Percentiles rank a stretch among this genome's conserved stretches.
phyloP scores from a whole-genome alignment of 2,329 filamentous ascomycete species.

The Dichotomopilus funicola region DNA sequence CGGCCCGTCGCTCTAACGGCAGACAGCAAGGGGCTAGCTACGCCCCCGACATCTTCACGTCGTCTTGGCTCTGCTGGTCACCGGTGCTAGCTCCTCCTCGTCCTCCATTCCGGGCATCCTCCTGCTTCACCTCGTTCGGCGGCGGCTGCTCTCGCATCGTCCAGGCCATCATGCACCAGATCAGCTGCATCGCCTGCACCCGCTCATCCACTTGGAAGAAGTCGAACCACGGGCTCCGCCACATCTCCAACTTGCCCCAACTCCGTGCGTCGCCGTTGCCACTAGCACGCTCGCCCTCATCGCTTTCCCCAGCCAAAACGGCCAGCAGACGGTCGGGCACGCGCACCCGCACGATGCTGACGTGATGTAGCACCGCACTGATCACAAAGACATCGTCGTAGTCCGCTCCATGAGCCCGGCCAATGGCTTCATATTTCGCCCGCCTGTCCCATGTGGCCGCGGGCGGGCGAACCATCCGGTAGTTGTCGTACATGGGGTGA shows the following conservation, averaged over 20 bases:
- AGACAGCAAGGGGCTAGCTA: neutral
- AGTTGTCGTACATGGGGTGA: conserved; percentile 55
- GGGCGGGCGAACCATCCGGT: conserved; percentile 55
- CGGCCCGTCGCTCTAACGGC: neutral
- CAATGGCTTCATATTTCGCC: conserved; percentile 51
- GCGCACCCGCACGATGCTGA: conserved; percentile 52
- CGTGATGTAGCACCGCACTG: conserved; percentile 55
- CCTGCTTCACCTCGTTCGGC: conserved; percentile 20
- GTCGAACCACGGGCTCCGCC: conserved; percentile 57
- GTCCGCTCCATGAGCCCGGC: conserved; percentile 39
- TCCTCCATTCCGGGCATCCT: conserved; percentile 24
- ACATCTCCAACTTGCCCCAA: conserved; percentile 49
- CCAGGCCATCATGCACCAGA: conserved; percentile 57
- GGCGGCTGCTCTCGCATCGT: conserved; percentile 43
- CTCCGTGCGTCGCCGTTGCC: conserved; percentile 29
- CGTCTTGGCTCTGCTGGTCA: conserved; percentile 11
- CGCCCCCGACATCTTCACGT: conserved; percentile 23
- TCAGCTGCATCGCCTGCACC: conserved; percentile 47
- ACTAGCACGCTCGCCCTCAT: neutral
- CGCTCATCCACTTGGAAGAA: conserved; percentile 49
- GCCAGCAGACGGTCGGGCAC: conserved; percentile 48
- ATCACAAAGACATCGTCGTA: conserved; percentile 58
- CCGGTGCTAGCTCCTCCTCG: neutral
- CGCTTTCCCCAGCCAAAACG: conserved; percentile 42
- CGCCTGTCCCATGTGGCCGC: conserved; percentile 55